These are phyloP conservation scores for Fraxinus pennsylvanica DNA, from an alignment of 257 asterid genomes.

Conservation along the genomic window DNA sequence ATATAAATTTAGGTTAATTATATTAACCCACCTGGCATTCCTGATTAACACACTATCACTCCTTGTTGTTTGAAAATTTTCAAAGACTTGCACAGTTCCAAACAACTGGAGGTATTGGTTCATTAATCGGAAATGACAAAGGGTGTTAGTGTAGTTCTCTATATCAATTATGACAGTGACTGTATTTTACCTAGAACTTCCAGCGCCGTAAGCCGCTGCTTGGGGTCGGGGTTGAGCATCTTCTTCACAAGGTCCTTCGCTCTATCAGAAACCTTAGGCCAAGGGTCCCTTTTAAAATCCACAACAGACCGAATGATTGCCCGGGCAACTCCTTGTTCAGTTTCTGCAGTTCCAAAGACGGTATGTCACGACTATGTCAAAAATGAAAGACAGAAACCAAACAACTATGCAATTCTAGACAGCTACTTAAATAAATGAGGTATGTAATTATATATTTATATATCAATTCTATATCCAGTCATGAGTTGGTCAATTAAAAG, in stretches of 20 bases:
- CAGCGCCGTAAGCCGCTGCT: slow-evolving; percentile 50
- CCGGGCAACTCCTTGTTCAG: slow-evolving; percentile 60
- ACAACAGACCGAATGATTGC: slow-evolving; percentile 53
- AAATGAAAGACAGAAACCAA: background rate
- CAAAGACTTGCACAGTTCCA: background rate
- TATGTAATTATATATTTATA: background rate
- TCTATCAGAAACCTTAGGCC: slow-evolving; percentile 54
- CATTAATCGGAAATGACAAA: background rate
- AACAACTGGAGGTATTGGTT: background rate
- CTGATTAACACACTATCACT: background rate
- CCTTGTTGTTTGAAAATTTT: background rate
- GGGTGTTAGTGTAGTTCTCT: background rate
- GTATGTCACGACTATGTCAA: background rate
- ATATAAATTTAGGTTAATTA: background rate
- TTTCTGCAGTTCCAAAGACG: slow-evolving; percentile 28
- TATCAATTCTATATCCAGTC: background rate
- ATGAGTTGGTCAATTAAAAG: background rate
- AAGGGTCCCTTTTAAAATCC: slow-evolving; percentile 51
- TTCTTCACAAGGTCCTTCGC: slow-evolving; percentile 54
- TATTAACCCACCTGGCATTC: background rate
- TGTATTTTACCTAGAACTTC: slow-evolving; percentile 43
- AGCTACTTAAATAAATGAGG: background rate
- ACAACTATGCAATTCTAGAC: background rate
- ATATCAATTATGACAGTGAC: background rate
- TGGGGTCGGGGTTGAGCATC: slow-evolving; percentile 56